Base-by-base conservation (phyloP, 805 yeast genomes). In the Zygoascus ofunaensis region DNA sequence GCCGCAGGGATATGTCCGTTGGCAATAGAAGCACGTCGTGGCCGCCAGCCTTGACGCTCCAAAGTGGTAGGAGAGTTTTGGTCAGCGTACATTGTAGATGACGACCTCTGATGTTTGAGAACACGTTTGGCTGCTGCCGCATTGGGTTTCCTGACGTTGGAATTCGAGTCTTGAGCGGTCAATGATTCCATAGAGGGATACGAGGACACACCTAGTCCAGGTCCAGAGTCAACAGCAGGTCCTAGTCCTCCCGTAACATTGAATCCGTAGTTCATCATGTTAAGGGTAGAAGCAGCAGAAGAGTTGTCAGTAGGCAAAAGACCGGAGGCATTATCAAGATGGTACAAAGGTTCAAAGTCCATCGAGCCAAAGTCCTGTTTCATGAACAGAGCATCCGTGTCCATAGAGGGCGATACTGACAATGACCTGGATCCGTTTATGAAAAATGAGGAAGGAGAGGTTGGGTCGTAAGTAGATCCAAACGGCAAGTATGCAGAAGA, bases 1-100 rank as follows among this genome's bases (percentile, higher is more conserved):
- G 46, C 52, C 18, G 49, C 50, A 14, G 55, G 52, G 30, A 54
- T 50, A 28, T 54, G 55, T 19, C 57, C 57, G 21, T 44, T 44
- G 14, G 57, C 54, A 28, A 54, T 54, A 7, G 55, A 47, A 15
- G 54, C 55, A n/a, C 57, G 40, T 26, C 57, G 42, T 4, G 52
- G 55, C 15, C 53, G 37, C 49, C 49, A 50, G 28, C 41, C 41
- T 19, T 38, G 47, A 20, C 18, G 28, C 30, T 47, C 47, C 10
- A 45, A 24, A 5, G 26, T 17, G 4, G 39, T 36, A 22, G 22
- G 40, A 4, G 17, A 22, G 20, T 14, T 14, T 36, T 28, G 4
- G n/a, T 5, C 21, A 26, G 46, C 20, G 10, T 20, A 10, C 8
- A 22, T 43, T 22, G 38, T 34, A 17, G 26, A 20, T 4, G 33